Conservation (phyloP, 352 stramenopile species). For the Pythium dissimile region DNA sequence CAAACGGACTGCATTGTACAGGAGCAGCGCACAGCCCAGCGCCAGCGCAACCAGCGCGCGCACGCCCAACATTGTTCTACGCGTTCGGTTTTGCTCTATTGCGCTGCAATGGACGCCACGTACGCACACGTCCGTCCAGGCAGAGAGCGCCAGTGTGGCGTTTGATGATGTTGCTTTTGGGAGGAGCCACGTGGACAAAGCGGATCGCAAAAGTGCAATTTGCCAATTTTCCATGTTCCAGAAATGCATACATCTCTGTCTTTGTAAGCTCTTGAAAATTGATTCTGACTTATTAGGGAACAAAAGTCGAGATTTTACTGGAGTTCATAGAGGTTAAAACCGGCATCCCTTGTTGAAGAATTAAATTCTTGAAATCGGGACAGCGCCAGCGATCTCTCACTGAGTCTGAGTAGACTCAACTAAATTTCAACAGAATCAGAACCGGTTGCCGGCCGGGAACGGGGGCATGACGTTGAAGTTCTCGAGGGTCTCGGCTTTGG, state of each 20-base stretch:
- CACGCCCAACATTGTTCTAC: constrained; percentile 15
- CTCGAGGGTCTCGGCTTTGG: constrained; percentile 18
- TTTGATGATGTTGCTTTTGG: constrained; percentile 5
- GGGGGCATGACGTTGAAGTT: constrained; percentile 32
- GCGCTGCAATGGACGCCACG: not conserved
- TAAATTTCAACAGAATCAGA: too few species aligned
- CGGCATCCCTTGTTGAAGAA: constrained; percentile 4
- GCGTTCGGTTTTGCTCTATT: not conserved
- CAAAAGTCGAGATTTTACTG: not conserved
- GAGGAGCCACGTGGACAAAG: constrained; percentile 15
- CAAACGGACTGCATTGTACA: constrained; percentile 13
- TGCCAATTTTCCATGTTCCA: constrained; percentile 10
- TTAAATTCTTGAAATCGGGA: constrained; percentile 3
- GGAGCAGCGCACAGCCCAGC: constrained; percentile 24
- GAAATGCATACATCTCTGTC: constrained; percentile 6
- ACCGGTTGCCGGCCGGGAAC: constrained; percentile 17
- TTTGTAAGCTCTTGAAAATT: constrained; percentile 1
- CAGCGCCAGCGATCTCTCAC: too few species aligned
- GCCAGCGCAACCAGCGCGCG: constrained; percentile 22
- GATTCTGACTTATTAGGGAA: not conserved
- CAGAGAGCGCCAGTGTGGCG: not conserved
- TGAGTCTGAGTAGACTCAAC: constrained; percentile 14
- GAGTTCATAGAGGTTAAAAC: not conserved
- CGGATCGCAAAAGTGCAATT: not conserved
- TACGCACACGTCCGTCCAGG: not conserved